These are phyloP conservation scores for Xylariales sp. DNA, from an alignment of 2,329 filamentous ascomycete genomes.

Conservation along the genomic window DNA sequence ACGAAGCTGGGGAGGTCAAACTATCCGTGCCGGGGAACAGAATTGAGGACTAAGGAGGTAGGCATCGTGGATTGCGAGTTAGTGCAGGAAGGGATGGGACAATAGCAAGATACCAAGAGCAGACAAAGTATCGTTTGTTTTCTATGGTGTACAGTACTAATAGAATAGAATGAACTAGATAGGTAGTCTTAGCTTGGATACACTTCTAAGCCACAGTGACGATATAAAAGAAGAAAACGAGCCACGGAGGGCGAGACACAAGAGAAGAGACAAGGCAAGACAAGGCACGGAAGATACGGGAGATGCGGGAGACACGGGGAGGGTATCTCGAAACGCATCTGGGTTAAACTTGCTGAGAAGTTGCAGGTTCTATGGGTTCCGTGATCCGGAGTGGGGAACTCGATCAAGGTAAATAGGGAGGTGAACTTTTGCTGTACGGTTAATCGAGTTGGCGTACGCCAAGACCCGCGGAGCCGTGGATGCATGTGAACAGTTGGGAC, in stretches of 20 bases:
- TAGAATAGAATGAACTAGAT: neutral
- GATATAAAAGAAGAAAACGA: neutral
- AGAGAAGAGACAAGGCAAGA: no score
- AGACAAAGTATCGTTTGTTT: neutral
- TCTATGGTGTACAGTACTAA: neutral
- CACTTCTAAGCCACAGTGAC: slow-evolving; percentile 1
- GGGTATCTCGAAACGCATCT: slow-evolving; percentile 1
- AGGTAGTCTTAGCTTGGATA: slow-evolving; percentile 6
- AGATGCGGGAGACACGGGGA: no score
- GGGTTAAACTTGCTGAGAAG: slow-evolving; percentile 19
- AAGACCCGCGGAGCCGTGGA: slow-evolving; percentile 10
- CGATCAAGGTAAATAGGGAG: neutral
- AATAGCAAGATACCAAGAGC: neutral
- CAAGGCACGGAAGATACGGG: no score
- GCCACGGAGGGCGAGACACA: neutral
- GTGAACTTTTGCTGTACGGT: neutral
- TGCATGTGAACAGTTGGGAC: neutral
- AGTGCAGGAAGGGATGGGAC: neutral
- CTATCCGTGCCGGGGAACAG: slow-evolving; percentile 18
- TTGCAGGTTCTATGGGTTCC: slow-evolving; percentile 12
- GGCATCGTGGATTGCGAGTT: slow-evolving; percentile 22
- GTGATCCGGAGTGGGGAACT: slow-evolving; percentile 22
- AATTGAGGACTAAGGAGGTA: slow-evolving; percentile 4
- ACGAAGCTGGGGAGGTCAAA: slow-evolving; percentile 11
- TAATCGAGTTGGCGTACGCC: slow-evolving; percentile 17